Conservation (phyloP, 306 rosid genomes). For the Pyrus communis region DNA sequence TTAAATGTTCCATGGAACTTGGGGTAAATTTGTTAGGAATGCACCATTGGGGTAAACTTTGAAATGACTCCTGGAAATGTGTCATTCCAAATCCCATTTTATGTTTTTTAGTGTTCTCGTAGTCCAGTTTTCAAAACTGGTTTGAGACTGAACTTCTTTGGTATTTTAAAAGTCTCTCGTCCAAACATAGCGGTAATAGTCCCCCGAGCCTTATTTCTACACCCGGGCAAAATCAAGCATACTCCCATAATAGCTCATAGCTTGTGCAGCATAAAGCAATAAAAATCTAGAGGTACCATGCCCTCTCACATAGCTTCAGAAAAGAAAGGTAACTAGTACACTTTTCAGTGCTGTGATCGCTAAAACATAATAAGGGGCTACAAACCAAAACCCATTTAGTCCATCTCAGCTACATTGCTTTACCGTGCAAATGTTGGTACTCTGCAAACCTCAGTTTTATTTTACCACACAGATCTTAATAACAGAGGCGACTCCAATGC, state of each 20-base stretch:
- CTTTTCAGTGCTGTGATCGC: slow-evolving; percentile 17
- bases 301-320: slow-evolving; percentile 6
- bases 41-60: too few species aligned
- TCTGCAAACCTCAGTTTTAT: slow-evolving; percentile 14
- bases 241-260: background rate
- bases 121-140: too few species aligned
- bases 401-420: background rate
- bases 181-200: too few species aligned
- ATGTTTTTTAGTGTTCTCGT: too few species aligned
- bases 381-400: slow-evolving; percentile 14
- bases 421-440: slow-evolving; percentile 8
- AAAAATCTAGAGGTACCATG: slow-evolving; percentile 2
- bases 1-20: too few species aligned
- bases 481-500: slow-evolving; percentile 77
- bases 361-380: slow-evolving; percentile 14
- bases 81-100: too few species aligned
- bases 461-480: slow-evolving; percentile 90
- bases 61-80: too few species aligned
- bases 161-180: too few species aligned
- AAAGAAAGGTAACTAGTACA: background rate
- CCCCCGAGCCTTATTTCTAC: background rate
- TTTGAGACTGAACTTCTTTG: background rate
- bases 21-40: too few species aligned
- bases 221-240: background rate
- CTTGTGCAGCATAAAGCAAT: slow-evolving; percentile 1